A percentile compares a stretch with the other conserved stretches of the same genome.
Conservation (phyloP, 2,329 filamentous ascomycete species). For the Botrytis galanthina region DNA sequence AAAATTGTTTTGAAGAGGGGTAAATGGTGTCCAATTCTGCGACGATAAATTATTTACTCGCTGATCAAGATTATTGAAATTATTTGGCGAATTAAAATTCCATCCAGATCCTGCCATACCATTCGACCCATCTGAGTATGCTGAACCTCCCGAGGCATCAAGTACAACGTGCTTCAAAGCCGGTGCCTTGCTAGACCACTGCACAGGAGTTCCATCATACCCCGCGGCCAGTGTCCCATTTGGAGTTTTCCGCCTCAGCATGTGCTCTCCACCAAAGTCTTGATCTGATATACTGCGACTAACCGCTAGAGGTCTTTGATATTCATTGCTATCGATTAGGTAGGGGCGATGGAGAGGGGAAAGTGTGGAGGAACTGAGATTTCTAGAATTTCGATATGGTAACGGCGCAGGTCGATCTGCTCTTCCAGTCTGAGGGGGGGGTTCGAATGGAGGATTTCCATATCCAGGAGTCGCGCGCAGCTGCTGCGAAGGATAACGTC, state of each 20-base stretch:
- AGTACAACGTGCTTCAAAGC: slow-evolving; percentile 81
- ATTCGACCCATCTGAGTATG: slow-evolving; percentile 22
- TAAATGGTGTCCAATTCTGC: slow-evolving; percentile 12
- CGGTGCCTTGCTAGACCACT: slow-evolving; percentile 70
- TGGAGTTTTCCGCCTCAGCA: slow-evolving; percentile 86
- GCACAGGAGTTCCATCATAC: slow-evolving; percentile 79
- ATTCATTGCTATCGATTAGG: slow-evolving; percentile 31
- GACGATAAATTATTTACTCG: slow-evolving; percentile 10
- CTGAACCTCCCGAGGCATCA: slow-evolving; percentile 48
- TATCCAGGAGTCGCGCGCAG: slow-evolving; percentile 34
- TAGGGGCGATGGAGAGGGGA: slow-evolving; percentile 33
- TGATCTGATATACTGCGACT: slow-evolving; percentile 46
- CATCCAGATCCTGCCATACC: slow-evolving; percentile 5
- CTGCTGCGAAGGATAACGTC: slow-evolving; percentile 41
- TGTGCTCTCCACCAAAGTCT: slow-evolving; percentile 48
- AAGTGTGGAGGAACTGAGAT: slow-evolving; percentile 26
- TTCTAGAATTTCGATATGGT: slow-evolving; percentile 36
- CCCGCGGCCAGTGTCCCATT: slow-evolving; percentile 89
- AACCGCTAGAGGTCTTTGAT: slow-evolving; percentile 23
- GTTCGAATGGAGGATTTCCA: slow-evolving; percentile 33
- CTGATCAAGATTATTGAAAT: slow-evolving; percentile 25
- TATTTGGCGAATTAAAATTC: slow-evolving; percentile 12
- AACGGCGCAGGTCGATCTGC: slow-evolving; percentile 29
- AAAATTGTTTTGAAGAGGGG: slow-evolving; percentile 29
- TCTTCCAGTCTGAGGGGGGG: slow-evolving; percentile 26